Base-by-base conservation (phyloP, 1,139 yeast species). In the Yamadazyma pseudoaaseri region DNA sequence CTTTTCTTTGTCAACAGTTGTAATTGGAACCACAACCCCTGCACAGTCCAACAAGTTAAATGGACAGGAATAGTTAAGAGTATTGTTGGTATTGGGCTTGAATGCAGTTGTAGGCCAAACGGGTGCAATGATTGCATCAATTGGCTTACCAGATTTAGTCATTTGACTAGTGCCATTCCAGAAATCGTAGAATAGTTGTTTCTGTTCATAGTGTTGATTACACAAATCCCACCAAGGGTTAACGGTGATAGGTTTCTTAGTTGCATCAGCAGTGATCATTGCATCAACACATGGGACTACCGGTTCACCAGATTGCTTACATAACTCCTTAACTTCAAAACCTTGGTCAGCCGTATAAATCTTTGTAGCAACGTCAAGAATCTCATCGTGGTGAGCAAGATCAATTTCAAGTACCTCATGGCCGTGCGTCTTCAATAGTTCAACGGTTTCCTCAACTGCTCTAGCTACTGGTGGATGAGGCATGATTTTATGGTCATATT, bases 31-130 rank as follows among this genome's bases (percentile, higher is more conserved):
- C 5, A 76, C 69, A 12, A 78, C 75, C 11, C 75, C 65, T 0
- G 79, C 60, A 48, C 70, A 73, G 48, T 79, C 83, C 29, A 77
- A 51, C 22, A 74, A 60, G 51, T 79, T 79, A 56, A 73, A 71
- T 42, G 73, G 60, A 28, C 70, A 64, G 4, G 83, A 75, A 55
- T 75, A 78, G n/a, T 40, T 40, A 18, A 45, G 50, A 22, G 51
- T 20, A 5, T 31, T 21, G 36, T 31, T 51, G 37, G 22, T 44
- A 36, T 33, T 42, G 20, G 41, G 49, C 45, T 26, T 49, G 52
- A 52, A 62, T 16, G 58, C 49, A 29, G 41, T 41, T 33, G 58
- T 39, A 6, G 52, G 43, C 51, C 58, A 56, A 6, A 55, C 53
- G 3, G 73, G 72, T 11, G 51, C 36, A 10, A 68, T 49, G 16